Evolutionary conservation across 1,284 basidiomycete genomes (phyloP).

Genomic region (Tilletia caries): DNA sequence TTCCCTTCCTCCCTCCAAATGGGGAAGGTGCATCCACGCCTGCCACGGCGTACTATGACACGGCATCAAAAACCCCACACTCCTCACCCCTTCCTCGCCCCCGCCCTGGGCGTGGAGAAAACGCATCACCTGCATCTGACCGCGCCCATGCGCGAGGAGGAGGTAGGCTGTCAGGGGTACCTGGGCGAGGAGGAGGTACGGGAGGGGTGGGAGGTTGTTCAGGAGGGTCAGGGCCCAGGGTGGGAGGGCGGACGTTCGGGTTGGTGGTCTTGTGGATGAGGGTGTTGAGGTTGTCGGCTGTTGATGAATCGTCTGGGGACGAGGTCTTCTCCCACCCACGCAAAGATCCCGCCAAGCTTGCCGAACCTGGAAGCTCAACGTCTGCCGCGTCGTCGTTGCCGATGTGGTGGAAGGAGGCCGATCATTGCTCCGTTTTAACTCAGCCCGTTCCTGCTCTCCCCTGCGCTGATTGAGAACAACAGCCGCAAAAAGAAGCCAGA

Average conservation of each 20-base stretch:
- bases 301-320: no score
- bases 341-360: no score
- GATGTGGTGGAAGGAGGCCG: no score
- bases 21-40: constrained; percentile 69
- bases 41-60: constrained; percentile 98
- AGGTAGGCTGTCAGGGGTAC: constrained; percentile 33
- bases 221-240: background rate
- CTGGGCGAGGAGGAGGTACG: constrained; percentile 23
- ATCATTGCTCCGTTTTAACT: no score
- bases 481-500: constrained; percentile 74
- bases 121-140: constrained; percentile 32
- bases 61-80: constrained; percentile 84
- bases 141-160: constrained; percentile 31
- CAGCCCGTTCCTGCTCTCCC: no score
- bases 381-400: no score
- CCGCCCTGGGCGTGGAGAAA: constrained; percentile 19
- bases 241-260: background rate
- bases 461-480: background rate
- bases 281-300: no score
- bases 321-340: no score
- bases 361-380: no score
- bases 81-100: constrained; percentile 57
- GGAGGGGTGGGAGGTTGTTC: background rate
- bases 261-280: no score
- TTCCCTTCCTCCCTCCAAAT: background rate